Evolutionary conservation across 768 basidiomycete species (phyloP).

Genomic region (Auriscalpium orientale): DNA sequence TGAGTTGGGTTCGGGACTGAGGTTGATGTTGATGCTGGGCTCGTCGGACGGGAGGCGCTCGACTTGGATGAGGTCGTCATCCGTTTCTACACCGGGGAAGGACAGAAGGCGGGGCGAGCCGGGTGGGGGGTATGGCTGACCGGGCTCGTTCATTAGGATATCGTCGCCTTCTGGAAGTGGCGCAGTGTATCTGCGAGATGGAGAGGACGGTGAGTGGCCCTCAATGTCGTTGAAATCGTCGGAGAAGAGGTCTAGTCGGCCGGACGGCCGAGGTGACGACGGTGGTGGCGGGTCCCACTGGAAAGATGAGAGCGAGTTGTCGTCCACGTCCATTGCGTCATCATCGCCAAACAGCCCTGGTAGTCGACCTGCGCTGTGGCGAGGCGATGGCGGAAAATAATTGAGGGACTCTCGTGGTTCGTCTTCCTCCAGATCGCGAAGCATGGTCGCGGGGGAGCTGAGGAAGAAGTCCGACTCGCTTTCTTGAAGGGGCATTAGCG

Average conservation of each 20-base stretch:
- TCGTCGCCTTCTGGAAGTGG: slow-evolving; percentile 12
- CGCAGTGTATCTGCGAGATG: slow-evolving; percentile 10
- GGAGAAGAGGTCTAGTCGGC: neutral
- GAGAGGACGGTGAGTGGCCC: slow-evolving; percentile 3
- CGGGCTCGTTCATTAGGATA: neutral
- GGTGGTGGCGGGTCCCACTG: neutral
- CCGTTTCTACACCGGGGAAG: slow-evolving; percentile 36
- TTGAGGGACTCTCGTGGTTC: too few species aligned
- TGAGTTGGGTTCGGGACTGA: slow-evolving; percentile 3
- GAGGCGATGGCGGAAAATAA: too few species aligned
- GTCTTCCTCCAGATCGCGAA: too few species aligned
- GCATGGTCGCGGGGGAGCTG: too few species aligned
- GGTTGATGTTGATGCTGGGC: neutral
- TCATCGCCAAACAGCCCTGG: neutral
- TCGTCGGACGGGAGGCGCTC: neutral
- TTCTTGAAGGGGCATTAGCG: too few species aligned
- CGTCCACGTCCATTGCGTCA: neutral
- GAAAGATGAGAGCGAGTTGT: neutral
- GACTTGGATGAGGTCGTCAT: slow-evolving; percentile 24
- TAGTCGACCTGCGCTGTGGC: neutral
- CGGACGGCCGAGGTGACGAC: neutral
- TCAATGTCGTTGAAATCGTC: slow-evolving; percentile 1
- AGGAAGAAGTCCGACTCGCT: too few species aligned
- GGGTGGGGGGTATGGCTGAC: neutral
- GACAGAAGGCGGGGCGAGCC: slow-evolving; percentile 22